Base-by-base conservation (phyloP, 257 asterid genomes). In the Lithospermum erythrorhizon region DNA sequence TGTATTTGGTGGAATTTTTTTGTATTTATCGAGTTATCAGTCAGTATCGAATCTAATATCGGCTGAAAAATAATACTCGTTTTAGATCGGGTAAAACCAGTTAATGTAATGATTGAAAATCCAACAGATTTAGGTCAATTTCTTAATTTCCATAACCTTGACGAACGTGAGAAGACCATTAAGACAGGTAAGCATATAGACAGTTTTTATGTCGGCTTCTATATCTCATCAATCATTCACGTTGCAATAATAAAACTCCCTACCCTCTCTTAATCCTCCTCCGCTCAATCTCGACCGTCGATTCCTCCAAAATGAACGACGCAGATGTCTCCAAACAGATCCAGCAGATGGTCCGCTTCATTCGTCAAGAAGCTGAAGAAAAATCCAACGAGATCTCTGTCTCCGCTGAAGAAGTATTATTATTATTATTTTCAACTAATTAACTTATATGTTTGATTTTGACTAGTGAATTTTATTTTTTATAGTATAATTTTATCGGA, bases 311-410 rank as follows among this genome's bases (percentile, higher is more conserved):
- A n/a, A 90, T 90, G 96, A 86, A 90, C 76, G 95, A 90, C 78
- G 75, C 83, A 64, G 96, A 90, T 78, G 98, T 87, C 45, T 85
- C 95, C 27, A 85, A 81, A 90, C 93, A 90, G 96, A 90, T 90
- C 93, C 94, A 87, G 78, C 96, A 87, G 88, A 90, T 90, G 98
- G 96, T 90, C 74, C 83, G 91, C 61, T 90, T 90, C 93, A 90
- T 90, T 82, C 94, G 96, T 74, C 95, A 87, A 67, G 96, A 90
- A 70, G 96, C 98, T 55, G 95, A 90, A 66, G 98, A 90, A 81
- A 90, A 90, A 75, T 93, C 98, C 65, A 86, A 90, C 69, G 98
- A 90, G 79, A 90, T 87, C 77, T 83, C 89, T 24, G 95, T 87
- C 68, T 90, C 96, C 48, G 95, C 98, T 53, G 98, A 91, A 78